Evolutionary conservation across 345 rosid genomes (phyloP), one percentile per base, ranked within the genome.

Genomic region (thale cress (Arabidopsis thaliana)): DNA sequence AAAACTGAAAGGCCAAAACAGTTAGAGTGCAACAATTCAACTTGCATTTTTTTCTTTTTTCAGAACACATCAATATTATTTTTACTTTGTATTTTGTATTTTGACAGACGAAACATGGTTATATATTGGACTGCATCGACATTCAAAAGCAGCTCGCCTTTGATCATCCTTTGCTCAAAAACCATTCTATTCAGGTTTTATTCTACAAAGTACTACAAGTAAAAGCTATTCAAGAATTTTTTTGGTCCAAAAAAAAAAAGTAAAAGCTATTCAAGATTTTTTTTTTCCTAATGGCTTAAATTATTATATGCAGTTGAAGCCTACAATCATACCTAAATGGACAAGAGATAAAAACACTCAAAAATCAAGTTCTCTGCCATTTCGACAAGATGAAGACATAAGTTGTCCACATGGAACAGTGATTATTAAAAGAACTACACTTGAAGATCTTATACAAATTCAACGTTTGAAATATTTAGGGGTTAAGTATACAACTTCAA

Each of bases 71-170:
- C 22, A 46, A n/a, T n/a, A 0, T 6, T 5, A 2, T n/a, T 46
- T 23, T 51, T n/a, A 0, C 13, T 2, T 49, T 10, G 56, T 24
- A 10, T 51, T 2, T 49, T 10, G 56, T 24, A 10, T 51, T 24
- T 51, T 6, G 32, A 51, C 57, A 51, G 33, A 51, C 66, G 8
- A 65, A 70, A 23, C 53, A 74, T 46, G 79, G 75, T 14, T 75
- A 81, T 64, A 69, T 73, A 30, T 45, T 77, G 3, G 73, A 78
- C 37, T 77, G 81, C 25, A 51, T 81, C 24, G 74, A 78, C 9
- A 58, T 78, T n/a, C 37, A 65, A 28, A 71, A 65, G 46, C 81
- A 78, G 60, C 69, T 65, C 46, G 24, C 58, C 8, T 25, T 25
- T 25, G 58, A 52, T 52, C 58, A 52, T 52, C 58, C 9, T 12